phyloP scores from a whole-genome alignment of 108 stramenopile genomes.

The Pseudonitzschia multiseries region DNA sequence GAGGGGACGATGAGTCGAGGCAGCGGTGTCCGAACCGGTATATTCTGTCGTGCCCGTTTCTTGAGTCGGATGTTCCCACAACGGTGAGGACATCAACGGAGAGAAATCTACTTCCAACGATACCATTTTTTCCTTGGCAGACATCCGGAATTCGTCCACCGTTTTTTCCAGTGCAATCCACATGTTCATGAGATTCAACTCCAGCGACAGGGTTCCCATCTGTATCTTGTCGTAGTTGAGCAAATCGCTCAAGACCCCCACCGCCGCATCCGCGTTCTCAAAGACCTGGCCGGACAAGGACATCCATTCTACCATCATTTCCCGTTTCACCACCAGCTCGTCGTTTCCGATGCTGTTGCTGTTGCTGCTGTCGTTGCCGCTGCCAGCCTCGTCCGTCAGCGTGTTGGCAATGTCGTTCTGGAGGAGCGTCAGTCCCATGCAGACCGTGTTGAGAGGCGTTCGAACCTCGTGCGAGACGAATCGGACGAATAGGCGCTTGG shows the following conservation, averaged over 20 bases:
- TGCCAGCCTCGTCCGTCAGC: neutral
- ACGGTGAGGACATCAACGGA: neutral
- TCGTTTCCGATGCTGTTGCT: neutral
- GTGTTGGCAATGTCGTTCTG: constrained; percentile 23
- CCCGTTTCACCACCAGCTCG: neutral
- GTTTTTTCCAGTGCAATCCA: constrained; percentile 24
- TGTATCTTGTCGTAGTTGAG: constrained; percentile 53
- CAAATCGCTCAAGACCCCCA: constrained; percentile 49
- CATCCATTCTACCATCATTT: constrained; percentile 4
- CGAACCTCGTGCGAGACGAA: constrained; percentile 60
- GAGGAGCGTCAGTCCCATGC: constrained; percentile 49
- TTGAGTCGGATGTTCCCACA: too few relatives aligned
- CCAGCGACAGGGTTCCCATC: constrained; percentile 29
- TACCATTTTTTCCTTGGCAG: constrained; percentile 30
- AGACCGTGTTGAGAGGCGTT: constrained; percentile 51
- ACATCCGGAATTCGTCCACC: constrained; percentile 30
- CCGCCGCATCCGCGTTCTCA: constrained; percentile 37
- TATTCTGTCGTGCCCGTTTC: neutral
- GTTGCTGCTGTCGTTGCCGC: neutral
- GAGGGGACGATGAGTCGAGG: neutral
- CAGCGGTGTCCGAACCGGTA: too few relatives aligned
- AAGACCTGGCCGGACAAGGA: constrained; percentile 15
- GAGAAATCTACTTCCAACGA: constrained; percentile 10
- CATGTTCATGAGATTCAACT: constrained; percentile 29
- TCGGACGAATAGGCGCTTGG: constrained; percentile 49